Conservation (phyloP, 2,329 filamentous ascomycete genomes). For the Hypoxylon sp. region DNA sequence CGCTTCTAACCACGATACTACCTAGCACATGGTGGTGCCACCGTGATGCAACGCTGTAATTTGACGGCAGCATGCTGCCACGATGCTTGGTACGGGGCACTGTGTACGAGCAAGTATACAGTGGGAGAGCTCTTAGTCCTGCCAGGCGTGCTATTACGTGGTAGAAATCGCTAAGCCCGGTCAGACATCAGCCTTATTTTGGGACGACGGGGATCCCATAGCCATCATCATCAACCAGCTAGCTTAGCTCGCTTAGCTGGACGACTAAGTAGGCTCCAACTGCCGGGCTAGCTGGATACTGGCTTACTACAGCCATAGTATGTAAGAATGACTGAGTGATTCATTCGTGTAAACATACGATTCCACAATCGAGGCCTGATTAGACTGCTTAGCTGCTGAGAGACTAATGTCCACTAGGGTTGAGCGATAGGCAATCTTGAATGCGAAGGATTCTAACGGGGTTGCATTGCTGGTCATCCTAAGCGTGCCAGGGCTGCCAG, state of each 20-base stretch:
- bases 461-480: conserved; percentile 15
- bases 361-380: conserved; percentile 1
- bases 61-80: not conserved
- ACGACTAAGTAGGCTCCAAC: conserved; percentile 1
- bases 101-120: not conserved
- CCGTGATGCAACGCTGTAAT: conserved; percentile 13
- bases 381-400: conserved; percentile 5
- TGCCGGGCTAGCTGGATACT: no score
- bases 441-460: conserved; percentile 17
- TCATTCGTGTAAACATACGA: conserved; percentile 14
- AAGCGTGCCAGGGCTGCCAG: conserved; percentile 13
- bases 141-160: not conserved
- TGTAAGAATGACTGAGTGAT: not conserved
- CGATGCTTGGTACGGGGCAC: not conserved
- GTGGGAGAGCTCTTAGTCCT: not conserved
- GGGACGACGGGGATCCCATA: not conserved
- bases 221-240: not conserved
- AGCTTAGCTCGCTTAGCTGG: no score
- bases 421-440: not conserved
- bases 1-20: not conserved
- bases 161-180: not conserved
- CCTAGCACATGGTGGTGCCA: not conserved
- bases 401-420: not conserved
- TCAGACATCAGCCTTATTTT: conserved; percentile 15
- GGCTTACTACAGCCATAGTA: not conserved